Evolutionary conservation across 495 filamentous ascomycete genomes (phyloP).

Genomic region (Podospora comata): DNA sequence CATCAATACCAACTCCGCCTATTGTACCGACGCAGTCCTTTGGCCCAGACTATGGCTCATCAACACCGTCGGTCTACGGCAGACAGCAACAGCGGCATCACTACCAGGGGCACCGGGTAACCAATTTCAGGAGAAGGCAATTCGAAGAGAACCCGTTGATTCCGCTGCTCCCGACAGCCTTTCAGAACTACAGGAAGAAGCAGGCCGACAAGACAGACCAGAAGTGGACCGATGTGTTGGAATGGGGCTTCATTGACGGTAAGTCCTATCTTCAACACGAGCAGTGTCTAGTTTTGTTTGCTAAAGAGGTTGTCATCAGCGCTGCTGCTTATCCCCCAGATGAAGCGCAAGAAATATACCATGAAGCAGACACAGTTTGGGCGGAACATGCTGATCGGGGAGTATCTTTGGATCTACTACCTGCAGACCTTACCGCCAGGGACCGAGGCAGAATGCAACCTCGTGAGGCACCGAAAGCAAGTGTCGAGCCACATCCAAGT

Average conservation of each 20-base stretch:
- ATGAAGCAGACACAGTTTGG: constrained; percentile 71
- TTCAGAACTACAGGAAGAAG: constrained; percentile 65
- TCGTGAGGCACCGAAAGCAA: constrained; percentile 69
- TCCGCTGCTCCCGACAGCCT: constrained; percentile 51
- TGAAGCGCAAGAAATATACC: constrained; percentile 76
- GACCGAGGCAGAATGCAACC: constrained; percentile 25
- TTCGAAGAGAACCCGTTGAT: constrained; percentile 50
- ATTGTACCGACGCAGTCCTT: constrained; percentile 45
- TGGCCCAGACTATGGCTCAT: constrained; percentile 36
- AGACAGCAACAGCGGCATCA: constrained; percentile 26
- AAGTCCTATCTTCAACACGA: constrained; percentile 28
- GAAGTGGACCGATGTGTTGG: constrained; percentile 79
- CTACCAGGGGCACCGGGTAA: constrained; percentile 15
- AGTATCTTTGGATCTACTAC: constrained; percentile 66
- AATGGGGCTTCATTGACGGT: constrained; percentile 91
- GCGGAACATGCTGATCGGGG: constrained; percentile 86
- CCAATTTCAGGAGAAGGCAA: constrained; percentile 16
- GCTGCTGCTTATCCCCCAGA: constrained; percentile 72
- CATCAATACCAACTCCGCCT: constrained; percentile 41
- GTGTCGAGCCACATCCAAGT: constrained; percentile 97
- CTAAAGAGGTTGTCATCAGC: constrained; percentile 48
- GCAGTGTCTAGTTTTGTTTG: neutral
- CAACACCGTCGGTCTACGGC: constrained; percentile 21
- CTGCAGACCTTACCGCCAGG: constrained; percentile 38
- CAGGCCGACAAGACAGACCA: constrained; percentile 54